These are phyloP conservation scores for Penicillium oxalicum DNA, from an alignment of 2,329 filamentous ascomycete genomes.

Conservation along the genomic window DNA sequence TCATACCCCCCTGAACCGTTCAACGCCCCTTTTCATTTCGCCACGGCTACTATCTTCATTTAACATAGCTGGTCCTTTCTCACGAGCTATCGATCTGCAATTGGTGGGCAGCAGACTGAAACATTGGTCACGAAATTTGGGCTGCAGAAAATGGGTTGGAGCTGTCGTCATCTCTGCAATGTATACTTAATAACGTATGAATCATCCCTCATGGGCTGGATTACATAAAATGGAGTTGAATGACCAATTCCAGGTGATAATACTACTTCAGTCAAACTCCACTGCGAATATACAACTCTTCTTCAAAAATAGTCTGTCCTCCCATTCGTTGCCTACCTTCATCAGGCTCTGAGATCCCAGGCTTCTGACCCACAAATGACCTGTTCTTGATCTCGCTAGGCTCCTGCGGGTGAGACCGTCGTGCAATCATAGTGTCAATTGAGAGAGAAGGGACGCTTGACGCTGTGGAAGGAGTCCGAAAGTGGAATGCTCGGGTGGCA, in stretches of 20 bases:
- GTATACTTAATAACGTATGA: too few species aligned
- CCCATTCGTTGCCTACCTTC: background rate
- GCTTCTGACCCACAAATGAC: constrained; percentile 2
- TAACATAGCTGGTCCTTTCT: too few species aligned
- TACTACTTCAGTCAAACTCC: background rate
- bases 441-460: constrained; percentile 5
- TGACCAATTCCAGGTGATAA: too few species aligned
- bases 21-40: too few species aligned
- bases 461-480: constrained; percentile 5
- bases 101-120: too few species aligned
- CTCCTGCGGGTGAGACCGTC: constrained; percentile 6
- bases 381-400: background rate
- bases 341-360: constrained; percentile 8
- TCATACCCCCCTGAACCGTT: background rate
- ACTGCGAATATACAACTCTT: constrained; percentile 1
- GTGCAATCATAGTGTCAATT: constrained; percentile 7
- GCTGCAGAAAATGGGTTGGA: too few species aligned
- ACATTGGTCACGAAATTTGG: too few species aligned
- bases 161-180: too few species aligned
- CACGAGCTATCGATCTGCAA: too few species aligned
- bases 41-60: too few species aligned
- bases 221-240: too few species aligned
- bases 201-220: too few species aligned
- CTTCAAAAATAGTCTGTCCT: constrained; percentile 9
- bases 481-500: background rate